Percentiles rank a stretch among this genome's conserved stretches.
Conservation (phyloP, 1,139 yeast genomes). For the Kodamaea alishanica region DNA sequence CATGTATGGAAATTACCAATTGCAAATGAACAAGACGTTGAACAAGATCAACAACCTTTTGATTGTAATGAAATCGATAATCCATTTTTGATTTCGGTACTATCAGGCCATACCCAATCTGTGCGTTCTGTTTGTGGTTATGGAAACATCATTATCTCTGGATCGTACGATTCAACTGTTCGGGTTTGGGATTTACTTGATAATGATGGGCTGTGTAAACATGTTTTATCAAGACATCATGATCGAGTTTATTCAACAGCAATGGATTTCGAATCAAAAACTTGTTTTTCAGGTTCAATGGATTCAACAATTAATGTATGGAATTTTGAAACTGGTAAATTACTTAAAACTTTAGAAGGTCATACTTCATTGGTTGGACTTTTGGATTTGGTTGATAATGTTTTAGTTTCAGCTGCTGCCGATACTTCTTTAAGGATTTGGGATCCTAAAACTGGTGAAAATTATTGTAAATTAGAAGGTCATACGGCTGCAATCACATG, state of each 20-base stretch:
- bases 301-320: slow-evolving; percentile 86
- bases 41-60: slow-evolving; percentile 32
- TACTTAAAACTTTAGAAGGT: slow-evolving; percentile 67
- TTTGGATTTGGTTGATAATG: slow-evolving; percentile 70
- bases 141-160: slow-evolving; percentile 82
- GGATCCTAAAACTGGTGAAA: slow-evolving; percentile 79
- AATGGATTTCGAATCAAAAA: slow-evolving; percentile 65
- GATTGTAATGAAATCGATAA: slow-evolving; percentile 45
- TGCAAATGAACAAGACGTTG: slow-evolving; percentile 38
- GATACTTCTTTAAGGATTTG: slow-evolving; percentile 88
- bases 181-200: slow-evolving; percentile 85
- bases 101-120: slow-evolving; percentile 81
- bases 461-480: slow-evolving; percentile 70
- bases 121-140: slow-evolving; percentile 87
- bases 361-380: slow-evolving; percentile 90
- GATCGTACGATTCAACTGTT: slow-evolving; percentile 86
- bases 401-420: slow-evolving; percentile 94
- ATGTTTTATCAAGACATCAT: slow-evolving; percentile 76
- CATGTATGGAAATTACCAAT: slow-evolving; percentile 85
- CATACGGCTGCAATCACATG: slow-evolving; percentile 91
- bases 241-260: slow-evolving; percentile 87
- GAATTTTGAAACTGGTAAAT: slow-evolving; percentile 76
- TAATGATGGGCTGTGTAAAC: slow-evolving; percentile 61
- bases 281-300: slow-evolving; percentile 91
- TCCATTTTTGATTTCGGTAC: slow-evolving; percentile 70